phyloP scores from a whole-genome alignment of 345 rosid genomes.

The Euphorbia pulcherrima region DNA sequence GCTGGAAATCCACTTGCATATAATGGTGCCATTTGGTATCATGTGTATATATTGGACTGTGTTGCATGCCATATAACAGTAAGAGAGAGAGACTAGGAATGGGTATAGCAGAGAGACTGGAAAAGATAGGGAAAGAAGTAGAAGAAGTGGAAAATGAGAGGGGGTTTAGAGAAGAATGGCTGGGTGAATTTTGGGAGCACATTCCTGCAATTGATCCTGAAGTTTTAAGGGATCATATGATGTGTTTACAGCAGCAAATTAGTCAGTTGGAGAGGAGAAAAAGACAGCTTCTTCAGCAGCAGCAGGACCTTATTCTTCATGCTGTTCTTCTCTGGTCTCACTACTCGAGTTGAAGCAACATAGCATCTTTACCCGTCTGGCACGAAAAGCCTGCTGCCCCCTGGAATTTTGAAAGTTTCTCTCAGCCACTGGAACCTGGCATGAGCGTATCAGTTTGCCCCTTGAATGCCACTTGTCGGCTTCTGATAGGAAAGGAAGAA shows the following conservation, averaged over 20 bases:
- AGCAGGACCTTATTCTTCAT: neutral
- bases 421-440: too few relatives aligned
- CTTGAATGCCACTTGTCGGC: too few relatives aligned
- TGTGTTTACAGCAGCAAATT: neutral
- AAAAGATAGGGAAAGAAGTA: neutral
- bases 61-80: neutral
- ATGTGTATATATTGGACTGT: neutral
- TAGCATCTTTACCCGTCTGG: too few relatives aligned
- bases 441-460: too few relatives aligned
- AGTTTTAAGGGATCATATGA: neutral
- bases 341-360: too few relatives aligned
- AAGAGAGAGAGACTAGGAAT: neutral
- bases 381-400: too few relatives aligned
- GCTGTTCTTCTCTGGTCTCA: neutral
- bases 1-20: too few relatives aligned
- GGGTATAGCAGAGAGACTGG: neutral
- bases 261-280: neutral
- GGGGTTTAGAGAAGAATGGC: neutral
- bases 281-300: neutral
- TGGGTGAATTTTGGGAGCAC: slow-evolving; percentile 1
- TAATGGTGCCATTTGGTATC: too few relatives aligned
- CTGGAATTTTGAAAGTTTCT: too few relatives aligned
- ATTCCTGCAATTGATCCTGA: neutral
- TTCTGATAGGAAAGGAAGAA: too few relatives aligned
- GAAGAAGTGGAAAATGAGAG: neutral